Evolutionary conservation across 148 eudicot genomes (phyloP), one percentile per base, ranked within the genome.

Genomic region (Vaccinium myrtillus): DNA sequence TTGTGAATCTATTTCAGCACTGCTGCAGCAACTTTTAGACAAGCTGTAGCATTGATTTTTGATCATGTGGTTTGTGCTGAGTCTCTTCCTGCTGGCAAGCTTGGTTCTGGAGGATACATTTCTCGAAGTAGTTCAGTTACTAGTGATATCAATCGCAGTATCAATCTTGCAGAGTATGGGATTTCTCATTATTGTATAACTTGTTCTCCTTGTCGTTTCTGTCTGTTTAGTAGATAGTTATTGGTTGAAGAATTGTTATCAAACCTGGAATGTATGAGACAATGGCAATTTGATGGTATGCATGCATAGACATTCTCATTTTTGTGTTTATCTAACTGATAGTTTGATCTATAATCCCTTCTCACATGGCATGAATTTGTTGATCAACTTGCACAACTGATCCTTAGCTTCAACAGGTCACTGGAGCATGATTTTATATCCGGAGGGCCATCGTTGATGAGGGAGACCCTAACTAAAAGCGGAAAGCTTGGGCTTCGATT

Each of bases 11-110:
- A 83, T 69, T 90, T 79, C 93, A 97, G 99, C 84, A 97, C 99
- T 86, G 99, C 99, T 82, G 99, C 98, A 84, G 99, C 99, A 71
- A 97, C 99, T 75, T 97, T 97, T 89, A 93, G 99, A 84, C 99
- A 97, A 90, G 95, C 99, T 74, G 99, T 95, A 85, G 99, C 99
- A 58, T 89, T 97, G 88, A 90, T 97, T 80, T 97, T 97, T 87
- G 99, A 97, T 88, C 93, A 88, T 83, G 93, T 97, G 85, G 91
- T 91, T 86, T 85, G 71, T 80, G 92, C 96, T 49, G 99, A 97
- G 87, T 93, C 98, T 74, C 95, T 97, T 87, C 99, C 96, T 71
- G 89, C 93, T 27, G 98, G 93, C 84, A 94, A 92, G 85, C 88
- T 88, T 90, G 89, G 94, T 90, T 91, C 95, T 82, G 98, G 94